Evolutionary conservation across 1,139 yeast genomes (phyloP), one percentile per base, ranked within the genome.

Genomic region (Debaryomyces psychrophilus): DNA sequence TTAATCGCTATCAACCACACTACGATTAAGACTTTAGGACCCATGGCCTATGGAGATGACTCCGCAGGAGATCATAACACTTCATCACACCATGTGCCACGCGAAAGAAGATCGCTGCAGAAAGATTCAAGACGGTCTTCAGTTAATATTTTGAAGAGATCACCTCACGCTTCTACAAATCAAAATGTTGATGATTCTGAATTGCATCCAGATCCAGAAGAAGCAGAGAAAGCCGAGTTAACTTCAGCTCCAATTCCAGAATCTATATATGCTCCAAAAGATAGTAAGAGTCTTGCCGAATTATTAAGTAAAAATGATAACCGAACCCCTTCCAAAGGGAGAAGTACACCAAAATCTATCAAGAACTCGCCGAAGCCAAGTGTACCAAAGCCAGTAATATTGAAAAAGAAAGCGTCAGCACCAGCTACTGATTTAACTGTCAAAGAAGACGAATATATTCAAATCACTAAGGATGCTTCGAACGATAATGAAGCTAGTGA

Each of bases 1-100:
- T 64, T 85, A 49, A 67, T 75, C 6, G 68, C 71, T 43, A 64
- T 83, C 37, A 84, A 84, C 56, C 76, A 78, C 35, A 83, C 87
- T 0, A 84, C 88, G 0, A 73, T 79, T 43, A 77, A 76, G 57
- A 81, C 83, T 2, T 53, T 77, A 31, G 81, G 78, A 0, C 62
- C 66, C 14, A 62, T 58, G 12, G 60, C 54, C 12, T 54, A 50
- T 14, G 38, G 35, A 6, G 15, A 18, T 26, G 33, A 27, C n/a
- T 18, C 17, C 11, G 25, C 25, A n/a, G 23, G 8, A 12, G 15
- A 17, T n/a, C 20, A 40, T 9, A 25, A 8, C n/a, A 8, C 31
- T 18, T 37, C 29, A 37, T 15, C 31, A 52, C 51, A 37, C 46
- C 53, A 28, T 45, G 56, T 12, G 51, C 54, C n/a, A 41, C 43